phyloP scores from a whole-genome alignment of 2,329 filamentous ascomycete species.

The Onygena corvina region DNA sequence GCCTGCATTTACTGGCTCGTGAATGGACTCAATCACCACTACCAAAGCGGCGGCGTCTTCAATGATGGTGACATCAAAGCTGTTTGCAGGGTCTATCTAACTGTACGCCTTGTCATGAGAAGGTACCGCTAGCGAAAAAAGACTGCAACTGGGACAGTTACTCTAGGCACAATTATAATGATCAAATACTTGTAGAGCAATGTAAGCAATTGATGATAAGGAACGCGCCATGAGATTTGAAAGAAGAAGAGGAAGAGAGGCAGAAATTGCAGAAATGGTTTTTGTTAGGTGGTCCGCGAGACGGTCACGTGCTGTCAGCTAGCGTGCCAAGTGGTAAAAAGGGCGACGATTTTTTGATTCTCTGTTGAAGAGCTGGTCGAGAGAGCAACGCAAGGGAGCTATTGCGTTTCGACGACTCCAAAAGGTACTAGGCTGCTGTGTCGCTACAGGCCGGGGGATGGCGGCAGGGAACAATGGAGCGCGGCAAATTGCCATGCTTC shows the following conservation, averaged over 20 bases:
- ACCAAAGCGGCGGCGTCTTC: too few species aligned
- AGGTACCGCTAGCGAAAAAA: conserved; percentile 99
- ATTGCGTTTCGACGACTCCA: too few species aligned
- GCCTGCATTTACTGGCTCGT: too few species aligned
- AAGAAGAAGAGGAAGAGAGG: conserved; percentile 29
- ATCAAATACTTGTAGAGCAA: conserved; percentile 64
- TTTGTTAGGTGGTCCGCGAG: conserved; percentile 18
- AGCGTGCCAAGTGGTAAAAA: conserved; percentile 16
- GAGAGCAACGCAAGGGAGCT: background rate
- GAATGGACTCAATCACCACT: too few species aligned
- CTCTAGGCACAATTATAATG: conserved; percentile 84
- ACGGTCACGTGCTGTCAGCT: conserved; percentile 10
- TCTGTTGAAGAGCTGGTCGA: background rate
- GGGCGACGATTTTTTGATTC: conserved; percentile 9
- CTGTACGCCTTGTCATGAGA: conserved; percentile 66
- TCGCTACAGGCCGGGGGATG: conserved; percentile 21
- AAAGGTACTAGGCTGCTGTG: background rate
- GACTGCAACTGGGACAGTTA: conserved; percentile 50
- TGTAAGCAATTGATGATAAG: conserved; percentile 84
- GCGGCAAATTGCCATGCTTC: conserved; percentile 29
- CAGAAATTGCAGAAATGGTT: conserved; percentile 17
- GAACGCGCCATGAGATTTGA: conserved; percentile 57
- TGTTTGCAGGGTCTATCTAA: conserved; percentile 98
- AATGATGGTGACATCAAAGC: background rate
- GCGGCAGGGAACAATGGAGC: conserved; percentile 32